Conservation (phyloP, 257 asterid genomes). For the Nicotiana paniculata region DNA sequence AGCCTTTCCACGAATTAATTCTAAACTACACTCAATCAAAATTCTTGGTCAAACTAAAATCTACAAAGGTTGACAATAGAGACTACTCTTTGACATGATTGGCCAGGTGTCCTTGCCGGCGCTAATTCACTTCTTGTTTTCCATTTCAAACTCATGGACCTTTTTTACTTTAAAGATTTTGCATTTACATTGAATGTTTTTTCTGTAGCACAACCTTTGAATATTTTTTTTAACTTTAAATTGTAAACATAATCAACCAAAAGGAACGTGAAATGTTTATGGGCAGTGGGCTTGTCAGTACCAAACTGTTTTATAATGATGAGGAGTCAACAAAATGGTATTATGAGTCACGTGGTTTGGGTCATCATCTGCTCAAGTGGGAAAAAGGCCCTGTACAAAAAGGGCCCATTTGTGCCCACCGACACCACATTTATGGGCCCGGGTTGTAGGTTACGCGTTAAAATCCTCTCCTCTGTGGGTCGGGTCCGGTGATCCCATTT, state of each 20-base stretch:
- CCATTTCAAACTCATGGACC: too few relatives aligned
- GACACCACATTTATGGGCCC: not conserved
- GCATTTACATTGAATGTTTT: too few relatives aligned
- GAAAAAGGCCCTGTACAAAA: not conserved
- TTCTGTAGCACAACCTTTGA: not conserved
- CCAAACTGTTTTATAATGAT: not conserved
- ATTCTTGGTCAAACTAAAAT: not conserved
- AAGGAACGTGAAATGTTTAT: constrained; percentile 4
- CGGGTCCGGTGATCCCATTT: not conserved
- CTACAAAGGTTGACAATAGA: not conserved
- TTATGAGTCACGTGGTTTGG: not conserved
- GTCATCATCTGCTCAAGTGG: not conserved
- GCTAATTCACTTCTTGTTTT: too few relatives aligned
- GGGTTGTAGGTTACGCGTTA: not conserved
- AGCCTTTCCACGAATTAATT: too few relatives aligned
- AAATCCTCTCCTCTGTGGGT: not conserved
- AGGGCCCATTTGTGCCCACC: not conserved
- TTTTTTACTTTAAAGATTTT: too few relatives aligned
- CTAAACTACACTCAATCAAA: not conserved
- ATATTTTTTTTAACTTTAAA: not conserved
- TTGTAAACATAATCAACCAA: not conserved
- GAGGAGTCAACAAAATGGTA: not conserved
- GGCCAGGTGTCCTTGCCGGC: not conserved
- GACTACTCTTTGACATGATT: not conserved
- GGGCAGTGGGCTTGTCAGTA: not conserved